Conservation (phyloP, 306 rosid species). For the Herpetospermum pedunculosum region DNA sequence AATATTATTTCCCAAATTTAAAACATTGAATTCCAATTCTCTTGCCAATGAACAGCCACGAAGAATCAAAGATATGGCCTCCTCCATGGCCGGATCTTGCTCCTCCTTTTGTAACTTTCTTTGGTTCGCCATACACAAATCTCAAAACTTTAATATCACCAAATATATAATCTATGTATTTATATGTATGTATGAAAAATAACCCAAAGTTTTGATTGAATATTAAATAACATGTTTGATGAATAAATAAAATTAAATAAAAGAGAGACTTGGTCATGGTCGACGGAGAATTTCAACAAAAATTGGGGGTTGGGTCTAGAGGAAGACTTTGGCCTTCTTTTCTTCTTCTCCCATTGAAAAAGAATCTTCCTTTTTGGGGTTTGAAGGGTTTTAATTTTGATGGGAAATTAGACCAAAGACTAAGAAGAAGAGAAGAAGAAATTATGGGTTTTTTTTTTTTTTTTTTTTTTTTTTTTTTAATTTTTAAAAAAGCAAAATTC, state of each 20-base stretch:
- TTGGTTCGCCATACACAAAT: neutral
- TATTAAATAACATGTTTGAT: neutral
- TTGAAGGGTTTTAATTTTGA: neutral
- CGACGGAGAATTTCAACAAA: constrained; percentile 8
- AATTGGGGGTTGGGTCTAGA: constrained; percentile 3
- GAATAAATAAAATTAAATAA: neutral
- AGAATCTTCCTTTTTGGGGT: neutral
- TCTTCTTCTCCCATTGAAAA: constrained; percentile 6
- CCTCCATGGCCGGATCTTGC: constrained; percentile 30
- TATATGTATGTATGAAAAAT: neutral
- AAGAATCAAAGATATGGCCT: constrained; percentile 12
- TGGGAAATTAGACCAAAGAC: neutral
- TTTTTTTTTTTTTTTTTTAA: no score
- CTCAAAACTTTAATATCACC: neutral
- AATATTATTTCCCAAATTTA: constrained; percentile 13
- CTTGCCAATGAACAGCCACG: constrained; percentile 33
- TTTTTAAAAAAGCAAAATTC: neutral
- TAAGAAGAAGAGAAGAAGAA: neutral
- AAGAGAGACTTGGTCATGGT: constrained; percentile 49
- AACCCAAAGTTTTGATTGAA: neutral
- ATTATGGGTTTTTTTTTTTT: neutral
- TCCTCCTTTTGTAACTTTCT: neutral
- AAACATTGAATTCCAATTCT: constrained; percentile 27
- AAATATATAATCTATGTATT: neutral
- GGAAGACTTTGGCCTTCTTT: constrained; percentile 5